phyloP scores from a whole-genome alignment of 2,329 filamentous ascomycete species.

The Arthrobotrys musiformis region DNA sequence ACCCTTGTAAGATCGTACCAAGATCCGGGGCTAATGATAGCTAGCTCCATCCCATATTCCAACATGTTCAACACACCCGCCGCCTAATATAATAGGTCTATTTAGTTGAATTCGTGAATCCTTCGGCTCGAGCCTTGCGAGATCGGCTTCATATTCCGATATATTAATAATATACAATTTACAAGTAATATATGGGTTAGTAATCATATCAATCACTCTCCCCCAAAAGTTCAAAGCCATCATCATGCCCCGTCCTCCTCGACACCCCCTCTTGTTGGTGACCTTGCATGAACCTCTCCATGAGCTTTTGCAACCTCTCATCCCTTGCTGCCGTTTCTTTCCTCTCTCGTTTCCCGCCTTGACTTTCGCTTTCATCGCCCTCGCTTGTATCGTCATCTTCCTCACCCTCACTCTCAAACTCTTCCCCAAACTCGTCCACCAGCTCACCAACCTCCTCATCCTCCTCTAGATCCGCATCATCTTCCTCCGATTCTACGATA shows the following conservation, averaged over 20 bases:
- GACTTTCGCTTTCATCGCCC: slow-evolving; percentile 56
- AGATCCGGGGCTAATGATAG: not conserved
- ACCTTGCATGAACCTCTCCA: slow-evolving; percentile 46
- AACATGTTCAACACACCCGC: slow-evolving; percentile 17
- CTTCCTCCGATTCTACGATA: slow-evolving; percentile 60
- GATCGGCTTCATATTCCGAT: not conserved
- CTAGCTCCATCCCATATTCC: slow-evolving; percentile 1
- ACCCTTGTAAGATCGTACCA: not conserved
- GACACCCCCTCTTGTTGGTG: slow-evolving; percentile 48
- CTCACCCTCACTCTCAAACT: slow-evolving; percentile 57
- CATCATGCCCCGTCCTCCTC: slow-evolving; percentile 11
- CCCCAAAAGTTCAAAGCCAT: slow-evolving; percentile 43
- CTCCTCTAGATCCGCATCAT: slow-evolving; percentile 57
- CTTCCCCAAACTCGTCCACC: slow-evolving; percentile 59
- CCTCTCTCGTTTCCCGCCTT: slow-evolving; percentile 56
- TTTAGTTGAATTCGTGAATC: not conserved
- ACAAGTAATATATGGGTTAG: too few relatives aligned
- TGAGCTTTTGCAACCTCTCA: slow-evolving; percentile 37
- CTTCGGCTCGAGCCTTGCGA: too few relatives aligned
- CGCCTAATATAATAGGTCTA: not conserved
- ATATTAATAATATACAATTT: not conserved
- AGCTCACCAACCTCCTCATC: slow-evolving; percentile 58
- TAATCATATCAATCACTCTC: slow-evolving; percentile 32
- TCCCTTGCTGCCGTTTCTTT: slow-evolving; percentile 18
- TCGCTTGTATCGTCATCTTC: slow-evolving; percentile 57